Evolutionary conservation across 2,329 filamentous ascomycete species (phyloP), one percentile per base, ranked within the genome.

Genomic region (Leptographium radiaticola): DNA sequence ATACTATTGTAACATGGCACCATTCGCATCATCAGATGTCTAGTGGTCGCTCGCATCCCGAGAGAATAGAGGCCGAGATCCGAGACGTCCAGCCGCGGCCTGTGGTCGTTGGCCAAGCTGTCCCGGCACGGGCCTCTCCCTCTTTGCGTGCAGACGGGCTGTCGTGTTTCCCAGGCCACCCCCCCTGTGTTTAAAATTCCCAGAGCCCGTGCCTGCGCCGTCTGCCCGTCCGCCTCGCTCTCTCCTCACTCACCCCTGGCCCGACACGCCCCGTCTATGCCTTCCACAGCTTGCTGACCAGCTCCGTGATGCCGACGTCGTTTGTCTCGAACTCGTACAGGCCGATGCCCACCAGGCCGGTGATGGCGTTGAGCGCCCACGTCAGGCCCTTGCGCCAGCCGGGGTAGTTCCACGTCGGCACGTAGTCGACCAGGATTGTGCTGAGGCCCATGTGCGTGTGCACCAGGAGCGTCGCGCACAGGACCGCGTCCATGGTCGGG

Each of bases 261-360:
- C 11, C 15, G n/a, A 18, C 30, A 11, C 25, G 25, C 45, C 15
- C 25, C 20, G 33, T 6, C 38, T 73, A 88, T 64, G 93, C 91
- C 65, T 78, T 87, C 93, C 93, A 98, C 58, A 97, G 75, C 66
- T 86, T 81, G 78, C 86, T 89, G 61, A 96, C 77, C 36, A 84
- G 85, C 77, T 95, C 91, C 10, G 89, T 95, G 56, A 98, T 70
- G 60, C 93, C 93, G 52, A 98, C 89, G 62, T 98, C 93, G 66
- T 96, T 97, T 36, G 93, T 98, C 83, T 98, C 93, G 64, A 97
- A 97, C 71, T 97, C 91, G 73, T 98, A 98, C 65, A 97, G 77
- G 55, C 90, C 90, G 60, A 95, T 77, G 51, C 87, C 89, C 58
- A 90, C 87, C 52, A 88, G 74, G 55, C 91, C 75, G 12, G 94